A percentile compares a stretch with the other conserved stretches of the same genome.
phyloP scores from a whole-genome alignment of 129 eudicot species.

The Chrysanthemum seticuspe region DNA sequence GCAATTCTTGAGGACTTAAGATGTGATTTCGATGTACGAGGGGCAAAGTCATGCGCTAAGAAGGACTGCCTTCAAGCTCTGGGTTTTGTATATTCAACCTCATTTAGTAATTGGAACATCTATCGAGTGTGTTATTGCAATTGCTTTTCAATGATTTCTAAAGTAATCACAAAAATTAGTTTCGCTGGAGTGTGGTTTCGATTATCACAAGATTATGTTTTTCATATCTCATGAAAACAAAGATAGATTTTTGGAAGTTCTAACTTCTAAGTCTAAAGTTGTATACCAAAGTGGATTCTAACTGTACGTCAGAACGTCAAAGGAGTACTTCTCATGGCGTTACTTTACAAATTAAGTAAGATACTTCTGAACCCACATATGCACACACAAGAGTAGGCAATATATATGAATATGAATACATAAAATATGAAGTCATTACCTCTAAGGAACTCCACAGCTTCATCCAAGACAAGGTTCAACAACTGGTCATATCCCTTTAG shows the following conservation, averaged over 20 bases:
- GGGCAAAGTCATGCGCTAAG: too few relatives aligned
- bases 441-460: slow-evolving; percentile 79
- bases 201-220: too few relatives aligned
- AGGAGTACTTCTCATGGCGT: neutral
- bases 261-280: neutral
- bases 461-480: slow-evolving; percentile 95
- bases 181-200: too few relatives aligned
- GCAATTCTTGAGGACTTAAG: too few relatives aligned
- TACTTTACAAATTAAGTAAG: neutral
- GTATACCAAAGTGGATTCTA: neutral
- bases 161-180: too few relatives aligned
- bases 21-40: too few relatives aligned
- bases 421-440: slow-evolving; percentile 28
- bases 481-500: slow-evolving; percentile 95
- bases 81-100: too few relatives aligned
- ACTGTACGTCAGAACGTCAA: neutral
- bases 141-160: too few relatives aligned
- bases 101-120: too few relatives aligned
- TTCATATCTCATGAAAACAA: too few relatives aligned
- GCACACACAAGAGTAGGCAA: slow-evolving; percentile 7
- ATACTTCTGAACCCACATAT: slow-evolving; percentile 9
- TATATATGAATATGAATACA: neutral
- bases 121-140: too few relatives aligned
- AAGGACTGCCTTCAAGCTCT: too few relatives aligned
- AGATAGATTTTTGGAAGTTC: neutral